These are phyloP conservation scores for Wickerhamomyces sp. DNA, from an alignment of 1,139 yeast genomes.

Conservation along the genomic window DNA sequence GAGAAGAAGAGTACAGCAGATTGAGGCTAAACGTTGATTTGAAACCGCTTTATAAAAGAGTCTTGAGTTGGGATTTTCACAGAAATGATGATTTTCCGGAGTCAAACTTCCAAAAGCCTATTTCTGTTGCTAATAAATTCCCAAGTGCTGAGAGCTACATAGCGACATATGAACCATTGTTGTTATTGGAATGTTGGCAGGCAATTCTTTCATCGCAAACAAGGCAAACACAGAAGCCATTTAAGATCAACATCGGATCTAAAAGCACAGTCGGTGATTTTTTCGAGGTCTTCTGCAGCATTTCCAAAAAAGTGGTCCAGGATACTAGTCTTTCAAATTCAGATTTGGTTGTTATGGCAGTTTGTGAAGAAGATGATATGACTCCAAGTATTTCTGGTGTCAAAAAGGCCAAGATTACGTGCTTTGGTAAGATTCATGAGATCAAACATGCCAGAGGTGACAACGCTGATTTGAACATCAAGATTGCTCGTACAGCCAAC, in stretches of 20 bases:
- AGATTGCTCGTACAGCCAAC: slow-evolving; percentile 46
- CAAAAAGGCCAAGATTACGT: slow-evolving; percentile 30
- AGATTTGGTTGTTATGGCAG: slow-evolving; percentile 69
- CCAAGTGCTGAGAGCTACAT: slow-evolving; percentile 57
- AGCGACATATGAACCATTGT: slow-evolving; percentile 66
- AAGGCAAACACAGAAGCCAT: slow-evolving; percentile 58
- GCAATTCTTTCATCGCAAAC: slow-evolving; percentile 71
- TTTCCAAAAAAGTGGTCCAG: slow-evolving; percentile 45
- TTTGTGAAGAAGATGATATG: slow-evolving; percentile 26
- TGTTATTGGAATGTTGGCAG: slow-evolving; percentile 93
- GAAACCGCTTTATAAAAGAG: slow-evolving; percentile 63
- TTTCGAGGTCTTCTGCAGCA: slow-evolving; percentile 81
- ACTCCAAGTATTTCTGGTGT: slow-evolving; percentile 24
- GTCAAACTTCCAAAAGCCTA: slow-evolving; percentile 32
- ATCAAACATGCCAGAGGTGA: slow-evolving; percentile 63
- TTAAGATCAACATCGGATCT: slow-evolving; percentile 68
- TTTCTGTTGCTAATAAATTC: slow-evolving; percentile 42
- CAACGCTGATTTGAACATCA: slow-evolving; percentile 64
- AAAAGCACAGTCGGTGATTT: slow-evolving; percentile 82
- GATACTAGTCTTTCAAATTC: slow-evolving; percentile 63
- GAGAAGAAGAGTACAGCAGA: slow-evolving; percentile 76
- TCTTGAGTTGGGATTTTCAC: slow-evolving; percentile 76
- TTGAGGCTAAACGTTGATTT: slow-evolving; percentile 72
- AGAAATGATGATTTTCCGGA: slow-evolving; percentile 55
- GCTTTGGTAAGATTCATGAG: slow-evolving; percentile 76